These are phyloP conservation scores for Metschnikowia picachoensis DNA, from an alignment of 805 yeast genomes.

Conservation along the genomic window DNA sequence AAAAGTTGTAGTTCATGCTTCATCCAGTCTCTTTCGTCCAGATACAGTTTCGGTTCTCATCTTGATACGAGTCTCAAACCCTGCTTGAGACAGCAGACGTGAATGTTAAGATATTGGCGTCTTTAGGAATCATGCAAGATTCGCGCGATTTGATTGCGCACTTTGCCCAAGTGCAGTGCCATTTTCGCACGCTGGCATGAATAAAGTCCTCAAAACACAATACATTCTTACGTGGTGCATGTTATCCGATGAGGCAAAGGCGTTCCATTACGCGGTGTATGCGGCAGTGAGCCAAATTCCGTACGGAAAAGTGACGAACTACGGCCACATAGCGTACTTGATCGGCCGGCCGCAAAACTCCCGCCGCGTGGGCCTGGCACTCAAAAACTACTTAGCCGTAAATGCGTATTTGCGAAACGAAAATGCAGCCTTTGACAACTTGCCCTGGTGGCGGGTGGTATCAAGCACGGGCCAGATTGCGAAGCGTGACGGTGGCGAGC, in stretches of 20 bases:
- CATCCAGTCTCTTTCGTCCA: too few relatives aligned
- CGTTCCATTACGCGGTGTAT: slow-evolving; percentile 62
- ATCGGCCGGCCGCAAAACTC: slow-evolving; percentile 62
- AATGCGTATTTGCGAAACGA: slow-evolving; percentile 24
- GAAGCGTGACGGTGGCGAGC: slow-evolving; percentile 44
- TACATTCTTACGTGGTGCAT: not conserved
- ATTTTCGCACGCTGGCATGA: too few relatives aligned
- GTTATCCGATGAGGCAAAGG: slow-evolving; percentile 42
- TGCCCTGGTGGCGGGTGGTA: slow-evolving; percentile 84
- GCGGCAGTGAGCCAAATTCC: slow-evolving; percentile 53
- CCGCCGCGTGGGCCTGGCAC: slow-evolving; percentile 69
- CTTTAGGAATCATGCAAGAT: too few relatives aligned
- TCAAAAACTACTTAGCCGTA: slow-evolving; percentile 43
- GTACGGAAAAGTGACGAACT: slow-evolving; percentile 60
- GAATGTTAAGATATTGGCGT: too few relatives aligned
- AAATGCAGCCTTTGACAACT: slow-evolving; percentile 22
- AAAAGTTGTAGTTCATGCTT: not conserved
- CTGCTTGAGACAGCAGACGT: too few relatives aligned
- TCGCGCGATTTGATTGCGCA: too few relatives aligned
- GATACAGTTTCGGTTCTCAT: too few relatives aligned
- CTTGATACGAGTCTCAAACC: too few relatives aligned
- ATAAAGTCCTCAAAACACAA: too few relatives aligned
- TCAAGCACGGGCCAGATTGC: slow-evolving; percentile 62
- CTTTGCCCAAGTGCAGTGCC: too few relatives aligned
- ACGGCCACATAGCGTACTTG: slow-evolving; percentile 66